phyloP scores from a whole-genome alignment of 2,329 filamentous ascomycete species.

The Teratosphaeria pseudoeucalypti region DNA sequence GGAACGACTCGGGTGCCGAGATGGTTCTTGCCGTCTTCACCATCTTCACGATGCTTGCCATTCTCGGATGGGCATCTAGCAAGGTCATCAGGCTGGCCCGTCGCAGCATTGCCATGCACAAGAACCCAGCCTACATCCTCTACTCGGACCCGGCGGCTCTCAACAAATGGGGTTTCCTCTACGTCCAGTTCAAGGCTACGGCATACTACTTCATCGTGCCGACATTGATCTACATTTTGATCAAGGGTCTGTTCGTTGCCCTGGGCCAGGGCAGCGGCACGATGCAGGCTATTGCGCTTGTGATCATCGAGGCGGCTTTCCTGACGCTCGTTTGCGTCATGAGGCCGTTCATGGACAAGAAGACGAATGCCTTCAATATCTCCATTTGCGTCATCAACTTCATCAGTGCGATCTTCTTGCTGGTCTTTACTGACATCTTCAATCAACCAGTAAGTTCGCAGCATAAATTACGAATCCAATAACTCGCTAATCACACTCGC shows the following conservation, averaged over 20 bases:
- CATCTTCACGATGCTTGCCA: constrained; percentile 66
- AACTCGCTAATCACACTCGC: constrained; percentile 2
- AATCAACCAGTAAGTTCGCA: constrained; percentile 56
- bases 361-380: constrained; percentile 94
- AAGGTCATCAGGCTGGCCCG: constrained; percentile 86
- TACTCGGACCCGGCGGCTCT: constrained; percentile 90
- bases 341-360: constrained; percentile 97
- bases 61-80: constrained; percentile 74
- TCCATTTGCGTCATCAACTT: constrained; percentile 85
- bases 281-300: constrained; percentile 69
- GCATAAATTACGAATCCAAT: background rate
- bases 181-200: constrained; percentile 90
- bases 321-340: constrained; percentile 70
- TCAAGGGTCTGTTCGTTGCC: constrained; percentile 84
- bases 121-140: constrained; percentile 92
- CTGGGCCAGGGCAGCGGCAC: constrained; percentile 61
- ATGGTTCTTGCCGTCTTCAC: constrained; percentile 83
- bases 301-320: constrained; percentile 71
- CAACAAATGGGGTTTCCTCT: constrained; percentile 97
- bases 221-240: constrained; percentile 62
- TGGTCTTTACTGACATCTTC: constrained; percentile 83
- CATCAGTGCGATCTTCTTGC: constrained; percentile 75
- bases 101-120: constrained; percentile 81
- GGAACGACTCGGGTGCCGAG: constrained; percentile 73
- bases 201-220: constrained; percentile 93